These are phyloP conservation scores for Cicer arietinum DNA, from an alignment of 306 rosid species.

Conservation along the genomic window DNA sequence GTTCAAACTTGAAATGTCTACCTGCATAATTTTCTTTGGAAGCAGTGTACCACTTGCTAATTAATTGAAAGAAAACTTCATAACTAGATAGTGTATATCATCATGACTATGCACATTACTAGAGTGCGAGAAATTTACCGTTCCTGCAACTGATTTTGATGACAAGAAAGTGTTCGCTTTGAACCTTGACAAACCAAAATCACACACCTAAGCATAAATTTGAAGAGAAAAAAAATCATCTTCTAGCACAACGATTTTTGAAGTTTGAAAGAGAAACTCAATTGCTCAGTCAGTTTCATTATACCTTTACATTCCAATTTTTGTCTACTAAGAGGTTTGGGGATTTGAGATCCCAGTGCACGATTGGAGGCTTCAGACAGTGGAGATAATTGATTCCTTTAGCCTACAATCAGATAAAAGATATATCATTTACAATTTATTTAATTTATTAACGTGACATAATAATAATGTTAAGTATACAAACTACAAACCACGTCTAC, in stretches of 20 bases:
- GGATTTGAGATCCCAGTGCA: constrained; percentile 98
- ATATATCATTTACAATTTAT: constrained; percentile 24
- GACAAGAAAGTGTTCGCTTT: constrained; percentile 89
- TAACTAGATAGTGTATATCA: constrained; percentile 2
- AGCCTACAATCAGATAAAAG: constrained; percentile 61
- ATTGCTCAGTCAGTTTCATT: constrained; percentile 6
- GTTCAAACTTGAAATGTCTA: constrained; percentile 25
- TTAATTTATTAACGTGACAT: not conserved
- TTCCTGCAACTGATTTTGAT: constrained; percentile 95
- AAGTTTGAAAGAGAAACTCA: constrained; percentile 26
- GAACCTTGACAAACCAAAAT: constrained; percentile 96
- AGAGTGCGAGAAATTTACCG: constrained; percentile 59
- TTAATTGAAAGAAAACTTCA: constrained; percentile 17
- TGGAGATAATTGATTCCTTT: constrained; percentile 97
- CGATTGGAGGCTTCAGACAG: constrained; percentile 83
- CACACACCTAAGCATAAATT: constrained; percentile 71
- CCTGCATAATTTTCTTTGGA: constrained; percentile 8
- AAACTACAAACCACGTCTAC: constrained; percentile 74
- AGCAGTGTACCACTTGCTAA: not conserved
- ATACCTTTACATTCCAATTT: constrained; percentile 95
- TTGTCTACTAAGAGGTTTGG: constrained; percentile 91
- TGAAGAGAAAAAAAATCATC: constrained; percentile 29
- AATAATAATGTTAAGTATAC: constrained; percentile 30
- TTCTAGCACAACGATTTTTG: not conserved
- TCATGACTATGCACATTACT: constrained; percentile 25